phyloP scores from a whole-genome alignment of 257 asterid species.

The Nyctanthes arbortristis region DNA sequence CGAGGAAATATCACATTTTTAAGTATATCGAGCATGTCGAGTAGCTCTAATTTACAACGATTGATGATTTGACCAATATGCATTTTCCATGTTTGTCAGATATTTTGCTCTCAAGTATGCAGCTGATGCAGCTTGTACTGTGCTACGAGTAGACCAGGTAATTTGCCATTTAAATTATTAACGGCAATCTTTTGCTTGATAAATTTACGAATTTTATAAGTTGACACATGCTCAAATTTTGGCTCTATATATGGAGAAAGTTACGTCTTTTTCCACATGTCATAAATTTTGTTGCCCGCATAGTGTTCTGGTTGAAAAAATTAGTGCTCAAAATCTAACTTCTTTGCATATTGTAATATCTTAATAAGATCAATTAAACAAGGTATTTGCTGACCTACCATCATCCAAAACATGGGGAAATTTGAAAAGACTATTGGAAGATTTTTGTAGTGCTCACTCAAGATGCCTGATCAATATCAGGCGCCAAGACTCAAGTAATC shows the following conservation, averaged over 20 bases:
- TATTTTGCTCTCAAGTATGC: slow-evolving; percentile 89
- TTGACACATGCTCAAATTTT: not conserved
- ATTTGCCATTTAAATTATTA: slow-evolving; percentile 13
- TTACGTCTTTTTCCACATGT: not conserved
- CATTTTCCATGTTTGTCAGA: slow-evolving; percentile 40
- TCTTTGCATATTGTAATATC: not conserved
- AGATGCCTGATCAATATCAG: not conserved
- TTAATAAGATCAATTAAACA: not conserved
- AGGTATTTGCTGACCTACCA: not conserved
- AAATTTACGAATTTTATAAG: too few species aligned
- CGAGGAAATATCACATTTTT: too few species aligned
- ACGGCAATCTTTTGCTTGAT: not conserved
- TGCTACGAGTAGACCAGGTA: slow-evolving; percentile 98
- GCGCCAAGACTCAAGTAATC: too few species aligned
- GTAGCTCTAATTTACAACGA: not conserved
- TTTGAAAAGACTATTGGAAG: not conserved
- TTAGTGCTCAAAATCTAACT: not conserved
- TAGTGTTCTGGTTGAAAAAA: not conserved
- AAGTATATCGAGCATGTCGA: not conserved
- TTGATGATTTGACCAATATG: slow-evolving; percentile 20
- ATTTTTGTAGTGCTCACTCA: not conserved
- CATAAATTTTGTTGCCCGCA: not conserved
- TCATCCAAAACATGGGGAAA: not conserved
- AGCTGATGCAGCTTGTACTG: slow-evolving; percentile 93
- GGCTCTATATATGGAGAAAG: not conserved